Evolutionary conservation across 2,329 filamentous ascomycete genomes (phyloP).

Genomic region (Capronia americana): DNA sequence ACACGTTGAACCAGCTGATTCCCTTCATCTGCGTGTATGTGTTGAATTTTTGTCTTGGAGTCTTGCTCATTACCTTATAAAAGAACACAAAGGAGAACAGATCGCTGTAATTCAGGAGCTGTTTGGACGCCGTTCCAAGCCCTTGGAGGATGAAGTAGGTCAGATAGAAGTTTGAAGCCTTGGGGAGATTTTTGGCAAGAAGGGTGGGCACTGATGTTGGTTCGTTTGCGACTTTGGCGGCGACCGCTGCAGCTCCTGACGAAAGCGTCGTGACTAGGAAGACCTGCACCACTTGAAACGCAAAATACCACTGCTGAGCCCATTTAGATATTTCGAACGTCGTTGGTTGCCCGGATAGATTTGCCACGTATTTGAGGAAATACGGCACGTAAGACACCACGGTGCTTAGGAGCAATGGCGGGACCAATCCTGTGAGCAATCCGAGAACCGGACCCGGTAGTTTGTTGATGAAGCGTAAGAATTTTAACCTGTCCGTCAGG

Average conservation of each 20-base stretch:
- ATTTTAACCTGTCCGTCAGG: conserved; percentile 60
- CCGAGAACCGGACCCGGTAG: conserved; percentile 75
- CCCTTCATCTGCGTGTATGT: conserved; percentile 77
- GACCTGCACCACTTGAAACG: conserved; percentile 75
- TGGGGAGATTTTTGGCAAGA: conserved; percentile 77
- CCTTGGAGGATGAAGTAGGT: conserved; percentile 95
- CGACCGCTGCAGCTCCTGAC: conserved; percentile 72
- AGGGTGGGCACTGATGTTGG: conserved; percentile 69
- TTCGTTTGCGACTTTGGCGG: conserved; percentile 67
- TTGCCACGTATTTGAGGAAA: conserved; percentile 83
- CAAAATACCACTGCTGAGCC: conserved; percentile 88
- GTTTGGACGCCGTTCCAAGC: conserved; percentile 64
- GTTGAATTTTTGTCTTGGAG: conserved; percentile 76
- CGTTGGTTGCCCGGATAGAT: conserved; percentile 79
- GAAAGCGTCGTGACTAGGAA: conserved; percentile 86
- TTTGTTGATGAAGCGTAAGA: conserved; percentile 74
- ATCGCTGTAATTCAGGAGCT: conserved; percentile 37
- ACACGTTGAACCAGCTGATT: conserved; percentile 83
- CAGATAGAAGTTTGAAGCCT: conserved; percentile 91
- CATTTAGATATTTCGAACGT: conserved; percentile 75
- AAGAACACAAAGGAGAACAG: conserved; percentile 61
- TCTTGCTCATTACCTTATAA: conserved; percentile 50
- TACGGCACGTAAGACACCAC: conserved; percentile 85
- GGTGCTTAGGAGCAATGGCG: conserved; percentile 77
- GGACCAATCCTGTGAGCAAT: conserved; percentile 82